These are phyloP conservation scores for Carex parvula DNA, from an alignment of 176 grass and related monocot genomes.

Conservation along the genomic window DNA sequence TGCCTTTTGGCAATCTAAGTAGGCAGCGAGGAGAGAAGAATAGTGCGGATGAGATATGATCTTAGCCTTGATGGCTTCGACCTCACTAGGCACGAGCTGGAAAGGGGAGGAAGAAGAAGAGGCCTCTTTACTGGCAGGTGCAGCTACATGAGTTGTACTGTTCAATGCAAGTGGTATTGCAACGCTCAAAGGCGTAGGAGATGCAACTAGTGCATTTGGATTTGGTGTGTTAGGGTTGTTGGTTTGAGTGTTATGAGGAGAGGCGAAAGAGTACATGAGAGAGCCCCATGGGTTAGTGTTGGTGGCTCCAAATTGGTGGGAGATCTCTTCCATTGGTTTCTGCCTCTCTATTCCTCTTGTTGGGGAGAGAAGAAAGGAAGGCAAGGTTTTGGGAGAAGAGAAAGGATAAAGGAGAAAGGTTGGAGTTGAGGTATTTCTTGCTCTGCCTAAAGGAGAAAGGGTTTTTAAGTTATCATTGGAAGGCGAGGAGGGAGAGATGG, in stretches of 20 bases:
- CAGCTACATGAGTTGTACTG: conserved; percentile 12
- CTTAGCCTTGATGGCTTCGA: conserved; percentile 92
- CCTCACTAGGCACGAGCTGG: conserved; percentile 31
- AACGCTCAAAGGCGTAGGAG: conserved; percentile 28
- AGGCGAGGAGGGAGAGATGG: conserved; percentile 13
- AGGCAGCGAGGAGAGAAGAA: conserved; percentile 83
- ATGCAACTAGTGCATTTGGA: conserved; percentile 47
- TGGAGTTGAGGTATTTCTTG: conserved; percentile 12
- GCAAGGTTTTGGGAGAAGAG: conserved; percentile 59
- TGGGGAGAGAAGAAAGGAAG: conserved; percentile 18
- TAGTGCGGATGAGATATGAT: conserved; percentile 97
- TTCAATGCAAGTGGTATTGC: conserved; percentile 54
- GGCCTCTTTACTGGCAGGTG: conserved; percentile 44
- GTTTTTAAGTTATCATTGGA: conserved; percentile 45
- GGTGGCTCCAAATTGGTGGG: conserved; percentile 56
- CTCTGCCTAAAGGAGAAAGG: conserved; percentile 24
- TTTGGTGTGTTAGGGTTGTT: conserved; percentile 43
- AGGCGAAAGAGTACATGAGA: conserved; percentile 39
- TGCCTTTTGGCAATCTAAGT: conserved; percentile 99
- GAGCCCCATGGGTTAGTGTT: conserved; percentile 41
- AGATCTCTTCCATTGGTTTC: conserved; percentile 66
- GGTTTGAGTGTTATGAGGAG: conserved; percentile 30
- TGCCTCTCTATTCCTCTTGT: neutral
- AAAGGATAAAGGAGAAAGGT: conserved; percentile 47
- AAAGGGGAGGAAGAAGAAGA: conserved; percentile 59